Conservation (phyloP, 2,329 filamentous ascomycete species). For the Ceratocystis alfenasii region DNA sequence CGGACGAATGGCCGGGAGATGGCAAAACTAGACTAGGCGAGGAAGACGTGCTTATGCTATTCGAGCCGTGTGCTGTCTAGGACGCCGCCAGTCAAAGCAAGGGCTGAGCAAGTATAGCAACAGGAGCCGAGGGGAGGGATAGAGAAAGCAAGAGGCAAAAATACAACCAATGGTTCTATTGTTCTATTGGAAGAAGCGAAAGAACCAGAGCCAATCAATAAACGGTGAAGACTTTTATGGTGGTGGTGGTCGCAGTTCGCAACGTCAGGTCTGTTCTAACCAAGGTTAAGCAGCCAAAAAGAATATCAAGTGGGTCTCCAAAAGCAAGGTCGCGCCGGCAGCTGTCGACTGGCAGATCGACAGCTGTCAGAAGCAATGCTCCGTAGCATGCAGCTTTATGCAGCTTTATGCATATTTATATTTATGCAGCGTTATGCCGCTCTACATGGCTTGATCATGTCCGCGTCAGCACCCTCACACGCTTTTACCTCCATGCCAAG, state of each 20-base stretch:
- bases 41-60: not conserved
- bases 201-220: not conserved
- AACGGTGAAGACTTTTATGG: conserved; percentile 1
- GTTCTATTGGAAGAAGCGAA: not conserved
- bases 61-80: no score
- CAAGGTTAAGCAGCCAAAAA: conserved; percentile 7
- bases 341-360: not conserved
- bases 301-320: not conserved
- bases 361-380: not conserved
- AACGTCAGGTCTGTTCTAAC: not conserved
- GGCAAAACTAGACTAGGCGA: not conserved
- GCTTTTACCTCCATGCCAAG: not conserved
- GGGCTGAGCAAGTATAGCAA: not conserved
- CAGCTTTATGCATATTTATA: not conserved
- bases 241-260: conserved; percentile 11
- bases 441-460: no score
- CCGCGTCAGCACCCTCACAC: no score
- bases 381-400: not conserved
- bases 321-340: not conserved
- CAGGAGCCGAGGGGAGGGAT: not conserved
- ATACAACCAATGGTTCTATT: not conserved
- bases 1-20: not conserved
- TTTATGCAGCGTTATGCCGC: no score
- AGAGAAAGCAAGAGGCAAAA: not conserved
- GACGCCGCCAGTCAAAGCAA: no score